Percentiles rank a stretch among this genome's conserved stretches.
Evolutionary conservation across 2,329 filamentous ascomycete species (phyloP).

Genomic region (Phyllosticta capitalensis): DNA sequence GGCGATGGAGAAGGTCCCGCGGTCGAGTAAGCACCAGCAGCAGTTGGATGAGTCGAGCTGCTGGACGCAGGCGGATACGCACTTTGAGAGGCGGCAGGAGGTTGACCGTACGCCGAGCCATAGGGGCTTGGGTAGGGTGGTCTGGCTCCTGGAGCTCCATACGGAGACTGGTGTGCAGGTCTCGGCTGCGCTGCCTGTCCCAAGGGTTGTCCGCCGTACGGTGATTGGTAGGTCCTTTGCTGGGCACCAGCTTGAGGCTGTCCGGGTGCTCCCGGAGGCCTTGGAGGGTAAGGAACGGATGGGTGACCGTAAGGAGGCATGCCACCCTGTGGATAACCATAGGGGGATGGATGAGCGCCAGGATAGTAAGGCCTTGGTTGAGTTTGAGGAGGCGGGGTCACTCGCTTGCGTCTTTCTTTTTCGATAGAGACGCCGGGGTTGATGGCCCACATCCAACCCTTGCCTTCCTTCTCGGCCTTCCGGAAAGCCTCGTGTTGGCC

Average conservation of each 20-base stretch:
- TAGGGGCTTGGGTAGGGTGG: constrained; percentile 7
- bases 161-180: constrained; percentile 1
- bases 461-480: constrained; percentile 49
- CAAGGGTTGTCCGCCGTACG: constrained; percentile 5
- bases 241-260: not conserved
- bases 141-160: constrained; percentile 5
- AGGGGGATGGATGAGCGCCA: constrained; percentile 5
- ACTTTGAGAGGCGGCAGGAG: not conserved
- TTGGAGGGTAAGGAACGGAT: constrained; percentile 5
- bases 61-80: constrained; percentile 1
- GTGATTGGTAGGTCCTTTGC: constrained; percentile 9
- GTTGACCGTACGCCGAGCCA: constrained; percentile 4
- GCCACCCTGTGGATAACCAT: constrained; percentile 3
- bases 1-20: constrained; percentile 6
- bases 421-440: constrained; percentile 51
- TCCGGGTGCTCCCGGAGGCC: constrained; percentile 8
- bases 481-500: constrained; percentile 49
- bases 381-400: constrained; percentile 32
- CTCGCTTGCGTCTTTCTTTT: constrained; percentile 46
- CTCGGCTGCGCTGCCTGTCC: constrained; percentile 8
- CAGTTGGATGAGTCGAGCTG: not conserved
- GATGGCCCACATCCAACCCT: constrained; percentile 54
- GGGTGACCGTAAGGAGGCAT: constrained; percentile 6
- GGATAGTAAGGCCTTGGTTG: constrained; percentile 9
- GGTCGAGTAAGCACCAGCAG: constrained; percentile 1